These are phyloP conservation scores for Malbranchea zuffiana DNA, from an alignment of 2,329 filamentous ascomycete species.

Conservation along the genomic window DNA sequence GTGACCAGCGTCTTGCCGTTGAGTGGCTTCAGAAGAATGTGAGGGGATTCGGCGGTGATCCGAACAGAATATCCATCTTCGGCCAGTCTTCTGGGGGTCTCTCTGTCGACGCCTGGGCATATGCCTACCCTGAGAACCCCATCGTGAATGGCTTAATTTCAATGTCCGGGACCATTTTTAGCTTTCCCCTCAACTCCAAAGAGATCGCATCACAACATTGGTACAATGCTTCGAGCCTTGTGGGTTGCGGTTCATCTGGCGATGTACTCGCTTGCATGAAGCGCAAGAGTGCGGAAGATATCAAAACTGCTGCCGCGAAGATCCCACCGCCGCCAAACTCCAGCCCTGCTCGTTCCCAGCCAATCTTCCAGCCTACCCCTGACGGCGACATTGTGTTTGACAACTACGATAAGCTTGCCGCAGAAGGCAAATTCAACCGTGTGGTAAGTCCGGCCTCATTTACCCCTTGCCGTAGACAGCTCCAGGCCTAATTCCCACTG, in stretches of 20 bases:
- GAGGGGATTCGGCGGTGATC: conserved; percentile 32
- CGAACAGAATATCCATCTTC: conserved; percentile 31
- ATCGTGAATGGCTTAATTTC: conserved; percentile 30
- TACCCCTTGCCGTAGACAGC: not conserved
- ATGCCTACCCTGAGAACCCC: conserved; percentile 31
- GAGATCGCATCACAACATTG: conserved; percentile 32
- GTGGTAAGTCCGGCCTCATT: conserved; percentile 18
- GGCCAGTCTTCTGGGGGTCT: conserved; percentile 39
- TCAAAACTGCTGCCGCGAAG: conserved; percentile 29
- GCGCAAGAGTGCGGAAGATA: conserved; percentile 24
- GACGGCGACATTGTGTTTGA: conserved; percentile 35
- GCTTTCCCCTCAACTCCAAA: conserved; percentile 34
- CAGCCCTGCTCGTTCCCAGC: conserved; percentile 22
- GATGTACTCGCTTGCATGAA: conserved; percentile 33
- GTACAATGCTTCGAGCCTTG: conserved; percentile 30
- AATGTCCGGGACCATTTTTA: conserved; percentile 31
- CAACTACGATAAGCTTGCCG: conserved; percentile 30
- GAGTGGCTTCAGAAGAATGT: conserved; percentile 34
- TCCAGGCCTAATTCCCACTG: not conserved
- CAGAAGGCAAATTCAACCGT: conserved; percentile 29
- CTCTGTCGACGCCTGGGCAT: conserved; percentile 24
- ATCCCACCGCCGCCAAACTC: conserved; percentile 24
- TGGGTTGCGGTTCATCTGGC: conserved; percentile 29
- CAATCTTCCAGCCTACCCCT: conserved; percentile 34
- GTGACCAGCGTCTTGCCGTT: conserved; percentile 38